Conservation (phyloP, 2,329 filamentous ascomycete species). For the Ophioceras dolichostomum region DNA sequence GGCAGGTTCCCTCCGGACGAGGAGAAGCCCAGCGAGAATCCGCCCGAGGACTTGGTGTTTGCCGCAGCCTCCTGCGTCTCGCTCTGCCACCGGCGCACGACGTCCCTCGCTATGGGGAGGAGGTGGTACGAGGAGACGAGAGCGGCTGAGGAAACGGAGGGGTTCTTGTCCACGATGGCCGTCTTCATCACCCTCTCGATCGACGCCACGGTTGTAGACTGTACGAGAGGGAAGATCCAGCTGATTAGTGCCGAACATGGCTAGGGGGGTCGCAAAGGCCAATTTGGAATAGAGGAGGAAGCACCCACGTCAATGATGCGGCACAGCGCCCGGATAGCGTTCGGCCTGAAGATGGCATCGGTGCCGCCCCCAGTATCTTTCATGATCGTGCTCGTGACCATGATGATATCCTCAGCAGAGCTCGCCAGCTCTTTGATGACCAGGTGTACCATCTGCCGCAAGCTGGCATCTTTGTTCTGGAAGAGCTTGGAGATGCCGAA, state of each 20-base stretch:
- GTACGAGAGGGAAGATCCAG: conserved; percentile 3
- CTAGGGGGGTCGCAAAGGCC: neutral
- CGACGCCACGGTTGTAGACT: conserved; percentile 91
- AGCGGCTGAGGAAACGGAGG: conserved; percentile 90
- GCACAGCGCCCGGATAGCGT: conserved; percentile 90
- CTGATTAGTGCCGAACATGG: too few relatives aligned
- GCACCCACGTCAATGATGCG: conserved; percentile 82
- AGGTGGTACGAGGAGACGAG: conserved; percentile 96
- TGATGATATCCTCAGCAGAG: conserved; percentile 97
- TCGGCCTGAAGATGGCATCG: conserved; percentile 86
- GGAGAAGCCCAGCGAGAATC: conserved; percentile 88
- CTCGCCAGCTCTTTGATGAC: conserved; percentile 94
- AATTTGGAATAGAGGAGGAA: neutral
- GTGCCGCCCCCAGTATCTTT: conserved; percentile 96
- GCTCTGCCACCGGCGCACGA: conserved; percentile 95
- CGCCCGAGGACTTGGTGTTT: conserved; percentile 74
- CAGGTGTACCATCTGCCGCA: conserved; percentile 98
- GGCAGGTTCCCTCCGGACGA: conserved; percentile 60
- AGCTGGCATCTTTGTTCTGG: conserved; percentile 96
- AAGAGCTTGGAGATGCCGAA: conserved; percentile 99
- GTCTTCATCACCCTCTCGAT: conserved; percentile 99
- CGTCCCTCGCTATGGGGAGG: conserved; percentile 87
- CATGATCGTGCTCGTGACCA: conserved; percentile 99
- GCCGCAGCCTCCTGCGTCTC: conserved; percentile 96
- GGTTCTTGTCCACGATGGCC: conserved; percentile 97